Base-by-base conservation (phyloP, 2,329 filamentous ascomycete genomes). In the Hypomyces perniciosus region DNA sequence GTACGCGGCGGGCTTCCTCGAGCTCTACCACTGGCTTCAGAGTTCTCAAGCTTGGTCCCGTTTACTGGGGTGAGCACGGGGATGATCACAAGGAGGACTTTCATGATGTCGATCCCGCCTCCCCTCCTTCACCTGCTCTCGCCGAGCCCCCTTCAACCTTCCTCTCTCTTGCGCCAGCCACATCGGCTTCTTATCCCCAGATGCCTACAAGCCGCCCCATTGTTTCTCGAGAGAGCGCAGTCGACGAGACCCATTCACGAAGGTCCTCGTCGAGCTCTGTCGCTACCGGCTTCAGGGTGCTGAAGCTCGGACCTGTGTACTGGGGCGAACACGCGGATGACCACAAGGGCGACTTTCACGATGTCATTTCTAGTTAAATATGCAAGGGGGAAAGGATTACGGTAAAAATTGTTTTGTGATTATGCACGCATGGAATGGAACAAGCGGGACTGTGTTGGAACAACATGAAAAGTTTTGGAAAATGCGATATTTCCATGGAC, bases 271-370 rank as follows among this genome's bases (percentile, higher is more conserved):
- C 77, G 52, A 79, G 76, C 65, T 64, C 75, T 56, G 78, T 65
- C 61, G 55, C 51, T 59, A 61, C 57, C 51, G 64, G 71, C 55
- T 68, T 71, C 58, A 73, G 75, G 52, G 78, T 85, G 65, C 75
- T 85, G 58, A 84, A 83, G 72, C 78, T 85, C 52, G 78, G 79
- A 27, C 81, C 81, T 33, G 80, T 84, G 53, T 79, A 84, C 74
- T 83, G 74, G 67, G 81, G 81, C 57, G 80, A 79, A 72, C 77
- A 81, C 66, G 68, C 70, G 26, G 79, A 73, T 55, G 78, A 77
- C 50, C 71, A 79, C 70, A 75, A 79, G 69, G 72, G 69, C 42
- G 80, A 84, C 71, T 83, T 71, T 64, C 67, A 76, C 66, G 74
- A 78, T 9, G 33, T 52, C 46, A 30, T 51, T 8, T 26, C 13